Evolutionary conservation across 441 rosid species (phyloP).

Genomic region (Biscutella laevigata): DNA sequence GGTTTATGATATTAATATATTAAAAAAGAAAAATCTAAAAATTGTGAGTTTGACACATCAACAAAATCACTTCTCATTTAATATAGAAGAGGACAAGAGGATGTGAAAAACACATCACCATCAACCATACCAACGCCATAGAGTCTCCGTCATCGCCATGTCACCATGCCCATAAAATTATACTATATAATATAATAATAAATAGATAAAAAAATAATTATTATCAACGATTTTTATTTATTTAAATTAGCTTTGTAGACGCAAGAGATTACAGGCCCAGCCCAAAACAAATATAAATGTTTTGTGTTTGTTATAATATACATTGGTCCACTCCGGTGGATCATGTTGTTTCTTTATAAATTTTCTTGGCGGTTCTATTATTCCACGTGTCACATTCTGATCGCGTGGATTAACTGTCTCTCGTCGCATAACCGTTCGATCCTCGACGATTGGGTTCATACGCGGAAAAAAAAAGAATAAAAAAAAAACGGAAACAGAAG

Average conservation of each 20-base stretch:
- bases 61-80: too few relatives aligned
- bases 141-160: too few relatives aligned
- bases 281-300: conserved; percentile 5
- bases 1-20: too few relatives aligned
- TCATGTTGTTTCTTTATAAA: not conserved
- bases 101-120: too few relatives aligned
- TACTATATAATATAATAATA: too few relatives aligned
- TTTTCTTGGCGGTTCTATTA: conserved; percentile 17
- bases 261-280: conserved; percentile 7
- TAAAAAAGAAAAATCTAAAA: too few relatives aligned
- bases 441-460: not conserved
- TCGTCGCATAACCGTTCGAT: conserved; percentile 16
- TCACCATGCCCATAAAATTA: too few relatives aligned
- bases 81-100: too few relatives aligned
- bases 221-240: not conserved
- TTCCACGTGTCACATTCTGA: not conserved
- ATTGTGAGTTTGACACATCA: too few relatives aligned
- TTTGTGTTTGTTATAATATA: not conserved
- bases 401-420: not conserved
- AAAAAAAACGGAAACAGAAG: not conserved
- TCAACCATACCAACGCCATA: too few relatives aligned
- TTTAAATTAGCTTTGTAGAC: not conserved
- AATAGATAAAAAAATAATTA: too few relatives aligned
- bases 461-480: not conserved
- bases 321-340: not conserved